Evolutionary conservation across 192 early-diverging fungal genomes (phyloP), one percentile per base, ranked within the genome.

Genomic region (Entophlyctis helioformis): DNA sequence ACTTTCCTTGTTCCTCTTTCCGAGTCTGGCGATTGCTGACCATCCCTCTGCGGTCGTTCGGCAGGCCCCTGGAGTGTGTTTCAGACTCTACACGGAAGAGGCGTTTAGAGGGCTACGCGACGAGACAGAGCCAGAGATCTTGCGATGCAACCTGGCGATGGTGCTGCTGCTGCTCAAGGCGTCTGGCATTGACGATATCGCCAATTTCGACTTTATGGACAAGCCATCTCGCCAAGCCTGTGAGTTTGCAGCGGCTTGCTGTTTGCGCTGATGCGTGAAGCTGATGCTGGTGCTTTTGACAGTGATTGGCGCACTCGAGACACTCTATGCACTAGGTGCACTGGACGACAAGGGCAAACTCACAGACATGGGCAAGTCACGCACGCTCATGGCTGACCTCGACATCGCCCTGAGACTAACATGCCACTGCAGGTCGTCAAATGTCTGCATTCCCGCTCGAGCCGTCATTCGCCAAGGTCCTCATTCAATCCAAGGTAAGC

Each of bases 171-270:
- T 83, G 20, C 69, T 99, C 49, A 96, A 94, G 59, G 91, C 96
- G 0, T 72, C 87, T 0, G 96, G 90, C 0, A 82, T 99, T 31
- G 63, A 84, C 27, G 78, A 99, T 53, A 75, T 94, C n/a, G 60
- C 86, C 45, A 51, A 57, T 19, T 99, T 99, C 64, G 93, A 96
- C 49, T 99, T 86, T 60, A 84, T 99, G 78, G 92, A 99, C 51
- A 72, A 77, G 21, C 92, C 96, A 6, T 78, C 84, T 0, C 69
- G 83, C 36, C 69, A 64, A 3, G 72, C 74, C 18, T 56, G 75
- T 78, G 60, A 55, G 48, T 33, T 21, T 49, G 10, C 33, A 20
- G 6, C 29, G 11, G 4, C 29, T 4, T 11, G 6, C 6, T 7
- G 22, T 36, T 46, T n/a, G 24, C 25, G 3, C 23, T 16, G 22